Percentiles rank a stretch among this genome's conserved stretches.
These are phyloP conservation scores for Botrytis pseudocinerea DNA, from an alignment of 2,329 filamentous ascomycete species.

Conservation along the genomic window DNA sequence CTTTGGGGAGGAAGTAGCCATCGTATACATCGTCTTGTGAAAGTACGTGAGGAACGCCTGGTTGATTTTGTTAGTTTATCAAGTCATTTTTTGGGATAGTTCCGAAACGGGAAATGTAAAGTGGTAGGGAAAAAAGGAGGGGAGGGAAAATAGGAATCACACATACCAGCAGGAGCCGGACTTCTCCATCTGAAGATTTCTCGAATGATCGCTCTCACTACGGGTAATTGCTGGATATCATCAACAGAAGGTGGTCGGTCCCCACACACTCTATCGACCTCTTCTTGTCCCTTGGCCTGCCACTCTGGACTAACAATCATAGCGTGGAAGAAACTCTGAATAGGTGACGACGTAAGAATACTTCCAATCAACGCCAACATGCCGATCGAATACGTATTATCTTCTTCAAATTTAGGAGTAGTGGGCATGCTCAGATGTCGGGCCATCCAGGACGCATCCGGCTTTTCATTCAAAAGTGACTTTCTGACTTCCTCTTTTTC, in stretches of 20 bases:
- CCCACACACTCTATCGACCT: conserved; percentile 52
- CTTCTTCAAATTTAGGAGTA: conserved; percentile 3
- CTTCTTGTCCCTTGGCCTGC: conserved; percentile 41
- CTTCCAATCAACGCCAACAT: conserved; percentile 22
- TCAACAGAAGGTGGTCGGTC: conserved; percentile 48
- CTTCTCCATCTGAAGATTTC: conserved; percentile 40
- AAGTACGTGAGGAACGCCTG: conserved; percentile 55
- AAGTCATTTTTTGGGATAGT: conserved; percentile 29
- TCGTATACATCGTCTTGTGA: conserved; percentile 56
- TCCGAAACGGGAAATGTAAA: background rate
- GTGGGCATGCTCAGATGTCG: background rate
- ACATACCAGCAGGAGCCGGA: conserved; percentile 35
- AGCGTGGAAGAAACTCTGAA: conserved; percentile 37
- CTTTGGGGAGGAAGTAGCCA: conserved; percentile 30
- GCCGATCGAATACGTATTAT: conserved; percentile 19
- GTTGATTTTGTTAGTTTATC: conserved; percentile 40
- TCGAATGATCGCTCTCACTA: conserved; percentile 49
- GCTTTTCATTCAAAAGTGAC: conserved; percentile 9
- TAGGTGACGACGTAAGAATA: conserved; percentile 37
- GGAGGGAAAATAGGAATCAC: conserved; percentile 36
- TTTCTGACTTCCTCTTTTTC: conserved; percentile 21
- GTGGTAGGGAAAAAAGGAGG: background rate
- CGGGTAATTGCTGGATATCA: conserved; percentile 48
- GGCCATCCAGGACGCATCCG: conserved; percentile 7
- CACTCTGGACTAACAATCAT: conserved; percentile 30